Base-by-base conservation (phyloP, 495 filamentous ascomycete species). In the Daldinia vernicosa region DNA sequence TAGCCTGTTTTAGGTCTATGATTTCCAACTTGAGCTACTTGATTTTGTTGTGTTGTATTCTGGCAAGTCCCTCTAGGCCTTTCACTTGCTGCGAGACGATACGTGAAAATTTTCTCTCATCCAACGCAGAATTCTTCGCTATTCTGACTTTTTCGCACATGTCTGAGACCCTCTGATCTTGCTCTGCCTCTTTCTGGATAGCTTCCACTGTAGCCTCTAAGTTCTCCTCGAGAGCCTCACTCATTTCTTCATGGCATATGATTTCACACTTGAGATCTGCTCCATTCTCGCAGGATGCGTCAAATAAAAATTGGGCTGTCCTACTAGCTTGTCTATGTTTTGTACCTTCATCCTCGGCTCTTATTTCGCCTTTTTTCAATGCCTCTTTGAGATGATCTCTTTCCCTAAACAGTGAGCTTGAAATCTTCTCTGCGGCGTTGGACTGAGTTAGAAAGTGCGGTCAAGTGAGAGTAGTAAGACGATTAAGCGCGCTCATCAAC, bases 21-120 rank as follows among this genome's bases (percentile, higher is more conserved):
- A 64, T 60, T 0, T n/a, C 35, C 14, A 15, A 19, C 22, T 64
- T 33, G 0, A 43, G 57, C 5, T 47, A 12, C 43, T 69, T 73
- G 40, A 69, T 51, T 30, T 73, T 66, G 35, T 6, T 15, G 19
- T 73, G 70, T 5, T 73, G 70, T 1, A 65, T n/a, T 8, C 37
- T 11, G 0, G 65, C 0, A 4, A 73, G 12, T 0, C 24, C 32
- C 2, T 62, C 3, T n/a, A 66, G 35, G 11, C 28, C 40, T 24
- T 69, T 60, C 3, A 40, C 40, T 43, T 73, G 61, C 17, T 50
- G 17, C 7, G 64, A 54, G 5, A 73, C 4, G 4, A 59, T 8
- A 3, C 51, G 60, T 0, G 61, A 57, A 19, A 69, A 14, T 0
- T 22, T 30, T 6, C 65, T 50, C 57, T 73, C 61, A 0, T 69